phyloP scores from a whole-genome alignment of 139 green algal species.

The Chlamydomonas schloesseri region DNA sequence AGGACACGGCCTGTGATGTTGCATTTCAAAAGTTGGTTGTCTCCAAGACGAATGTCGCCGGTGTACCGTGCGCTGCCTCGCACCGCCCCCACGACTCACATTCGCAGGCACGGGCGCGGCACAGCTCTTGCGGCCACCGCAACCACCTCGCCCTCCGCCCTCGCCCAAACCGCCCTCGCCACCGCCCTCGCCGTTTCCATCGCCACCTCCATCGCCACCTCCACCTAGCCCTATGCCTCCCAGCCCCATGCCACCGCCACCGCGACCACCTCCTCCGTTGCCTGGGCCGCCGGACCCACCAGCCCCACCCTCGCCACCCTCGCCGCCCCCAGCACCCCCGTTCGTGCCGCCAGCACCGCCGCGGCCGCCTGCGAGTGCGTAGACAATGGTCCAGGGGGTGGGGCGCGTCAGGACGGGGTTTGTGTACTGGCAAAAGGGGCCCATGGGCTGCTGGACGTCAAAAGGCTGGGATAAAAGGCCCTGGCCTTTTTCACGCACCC shows the following conservation, averaged over 20 bases:
- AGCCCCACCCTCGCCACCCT: not conserved
- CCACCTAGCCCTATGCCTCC: not conserved
- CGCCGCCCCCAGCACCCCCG: conserved; percentile 1
- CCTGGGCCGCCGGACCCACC: not conserved
- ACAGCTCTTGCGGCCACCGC: not conserved
- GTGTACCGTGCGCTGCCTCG: too few species aligned
- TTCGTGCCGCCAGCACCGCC: not conserved
- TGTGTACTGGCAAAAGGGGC: not conserved
- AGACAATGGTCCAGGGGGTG: not conserved
- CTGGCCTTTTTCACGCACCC: too few species aligned
- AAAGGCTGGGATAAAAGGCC: too few species aligned
- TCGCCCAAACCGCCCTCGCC: not conserved
- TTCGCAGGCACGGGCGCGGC: too few species aligned
- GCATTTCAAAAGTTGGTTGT: too few species aligned
- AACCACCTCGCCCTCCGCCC: conserved; percentile 14
- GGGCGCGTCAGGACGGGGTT: not conserved
- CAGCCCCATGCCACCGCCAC: not conserved
- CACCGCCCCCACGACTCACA: too few species aligned
- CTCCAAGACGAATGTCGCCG: too few species aligned
- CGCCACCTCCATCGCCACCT: not conserved
- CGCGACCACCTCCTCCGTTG: not conserved
- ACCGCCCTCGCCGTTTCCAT: not conserved
- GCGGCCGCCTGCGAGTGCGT: conserved; percentile 1
- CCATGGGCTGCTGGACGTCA: not conserved
- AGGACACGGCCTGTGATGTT: too few species aligned